These are phyloP conservation scores for Backusella parvicylindrica DNA, from an alignment of 192 early-diverging fungal genomes.

Conservation along the genomic window DNA sequence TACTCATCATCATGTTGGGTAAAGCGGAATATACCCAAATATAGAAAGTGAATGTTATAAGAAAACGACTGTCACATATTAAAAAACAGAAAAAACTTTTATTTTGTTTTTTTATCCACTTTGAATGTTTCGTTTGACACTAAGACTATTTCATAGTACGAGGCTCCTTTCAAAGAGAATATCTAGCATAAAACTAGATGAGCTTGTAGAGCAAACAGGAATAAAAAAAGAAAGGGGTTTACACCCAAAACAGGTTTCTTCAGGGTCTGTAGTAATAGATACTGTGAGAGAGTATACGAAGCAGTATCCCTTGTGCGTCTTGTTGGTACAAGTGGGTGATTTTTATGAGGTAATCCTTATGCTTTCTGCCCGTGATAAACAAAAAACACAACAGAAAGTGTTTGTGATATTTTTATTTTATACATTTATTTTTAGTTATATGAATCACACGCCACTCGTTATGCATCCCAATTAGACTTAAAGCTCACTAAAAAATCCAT, in stretches of 20 bases:
- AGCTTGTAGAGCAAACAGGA: not conserved
- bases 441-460: slow-evolving; percentile 65
- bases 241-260: not conserved
- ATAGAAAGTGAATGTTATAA: not conserved
- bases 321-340: slow-evolving; percentile 74
- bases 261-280: slow-evolving; percentile 35
- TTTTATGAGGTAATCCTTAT: slow-evolving; percentile 65
- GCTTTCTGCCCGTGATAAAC: not conserved
- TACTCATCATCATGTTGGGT: too few relatives aligned
- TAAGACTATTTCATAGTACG: not conserved
- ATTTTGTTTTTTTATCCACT: not conserved
- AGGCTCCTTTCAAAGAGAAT: not conserved
- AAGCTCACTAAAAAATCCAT: slow-evolving; percentile 70
- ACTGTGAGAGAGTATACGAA: slow-evolving; percentile 50
- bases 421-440: slow-evolving; percentile 46
- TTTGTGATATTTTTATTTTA: not conserved
- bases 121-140: not conserved
- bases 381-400: not conserved
- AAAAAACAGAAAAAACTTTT: not conserved
- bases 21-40: not conserved
- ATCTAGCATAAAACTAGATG: slow-evolving; percentile 4
- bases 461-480: slow-evolving; percentile 63
- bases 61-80: not conserved
- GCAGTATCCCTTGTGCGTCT: slow-evolving; percentile 63
- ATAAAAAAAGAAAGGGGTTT: not conserved